Evolutionary conservation across 2,329 filamentous ascomycete genomes (phyloP).

Genomic region (Aureobasidium subglaciale): DNA sequence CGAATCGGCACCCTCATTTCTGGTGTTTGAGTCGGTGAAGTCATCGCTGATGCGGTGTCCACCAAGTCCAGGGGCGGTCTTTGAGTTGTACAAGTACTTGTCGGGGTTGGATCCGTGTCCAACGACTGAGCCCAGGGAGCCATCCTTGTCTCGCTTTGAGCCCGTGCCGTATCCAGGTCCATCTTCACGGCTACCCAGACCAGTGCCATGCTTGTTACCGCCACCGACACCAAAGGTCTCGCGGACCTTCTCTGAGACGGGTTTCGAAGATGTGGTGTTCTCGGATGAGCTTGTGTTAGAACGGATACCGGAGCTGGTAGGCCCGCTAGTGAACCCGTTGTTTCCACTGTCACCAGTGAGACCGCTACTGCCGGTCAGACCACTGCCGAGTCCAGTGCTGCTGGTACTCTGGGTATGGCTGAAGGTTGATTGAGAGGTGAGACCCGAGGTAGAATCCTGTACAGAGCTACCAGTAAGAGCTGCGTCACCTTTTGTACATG

Average conservation of each 20-base stretch:
- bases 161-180: slow-evolving; percentile 4
- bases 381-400: not conserved
- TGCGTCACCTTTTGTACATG: not conserved
- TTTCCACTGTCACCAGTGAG: not conserved
- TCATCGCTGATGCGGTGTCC: slow-evolving; percentile 8
- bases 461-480: not conserved
- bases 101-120: slow-evolving; percentile 8
- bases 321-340: not conserved
- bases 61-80: slow-evolving; percentile 11
- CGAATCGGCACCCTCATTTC: not conserved
- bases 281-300: not conserved
- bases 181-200: not conserved
- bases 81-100: slow-evolving; percentile 1
- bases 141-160: not conserved
- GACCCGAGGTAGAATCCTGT: not conserved
- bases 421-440: not conserved
- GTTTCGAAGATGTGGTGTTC: not conserved
- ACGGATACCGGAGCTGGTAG: not conserved
- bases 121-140: not conserved
- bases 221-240: slow-evolving; percentile 3
- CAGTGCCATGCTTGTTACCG: not conserved
- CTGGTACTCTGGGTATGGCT: not conserved
- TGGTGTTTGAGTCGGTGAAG: slow-evolving; percentile 10
- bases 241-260: slow-evolving; percentile 1
- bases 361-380: not conserved